Base-by-base conservation (phyloP, 768 basidiomycete species). In the Suillus luteus region DNA sequence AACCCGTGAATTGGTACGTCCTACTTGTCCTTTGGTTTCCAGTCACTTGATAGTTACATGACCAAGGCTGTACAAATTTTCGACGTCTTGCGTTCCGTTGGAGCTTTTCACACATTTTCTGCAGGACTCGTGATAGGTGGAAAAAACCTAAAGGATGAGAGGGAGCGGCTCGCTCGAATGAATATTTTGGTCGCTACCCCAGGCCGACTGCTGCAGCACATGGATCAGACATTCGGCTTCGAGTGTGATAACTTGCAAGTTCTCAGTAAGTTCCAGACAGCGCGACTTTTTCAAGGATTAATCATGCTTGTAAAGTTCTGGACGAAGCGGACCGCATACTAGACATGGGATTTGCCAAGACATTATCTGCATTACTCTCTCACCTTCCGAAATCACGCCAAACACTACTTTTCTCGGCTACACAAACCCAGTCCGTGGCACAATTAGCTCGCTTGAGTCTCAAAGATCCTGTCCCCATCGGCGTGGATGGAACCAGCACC, bases 141-240 rank as follows among this genome's bases (percentile, higher is more conserved):
- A 52, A 99, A 98, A 81, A 94, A 89, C 69, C 75, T 98, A 57
- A 95, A 95, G 72, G 95, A 96, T 65, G 96, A 99, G 74, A 82
- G 86, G 43, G 95, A 96, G 24, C 83, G 96, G 8, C 76, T 99
- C 49, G 83, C 89, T 11, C 84, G 93, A 48, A 99, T 99, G 95
- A 99, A 99, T 70, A 97, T 99, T 63, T 85, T 99, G n/a, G 93
- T 99, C 17, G 96, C 96, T 2, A 99, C 96, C 5, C 96, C 96
- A 5, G 96, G 96, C 31, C 85, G 96, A 52, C 80, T 99, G 49
- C 79, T 99, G 52, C 97, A 99, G 70, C 97, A 99, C 75, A 92
- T 99, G 90, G 97, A 99, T 73, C 95, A 98, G 76, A 99, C 97
- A 3, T 85, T 95, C 61, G 96, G 96, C 1, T 97, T 99, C 66